Percentiles rank a stretch among this genome's conserved stretches.
phyloP scores from a whole-genome alignment of 768 basidiomycete species.

The Suillus fuscotomentosus region DNA sequence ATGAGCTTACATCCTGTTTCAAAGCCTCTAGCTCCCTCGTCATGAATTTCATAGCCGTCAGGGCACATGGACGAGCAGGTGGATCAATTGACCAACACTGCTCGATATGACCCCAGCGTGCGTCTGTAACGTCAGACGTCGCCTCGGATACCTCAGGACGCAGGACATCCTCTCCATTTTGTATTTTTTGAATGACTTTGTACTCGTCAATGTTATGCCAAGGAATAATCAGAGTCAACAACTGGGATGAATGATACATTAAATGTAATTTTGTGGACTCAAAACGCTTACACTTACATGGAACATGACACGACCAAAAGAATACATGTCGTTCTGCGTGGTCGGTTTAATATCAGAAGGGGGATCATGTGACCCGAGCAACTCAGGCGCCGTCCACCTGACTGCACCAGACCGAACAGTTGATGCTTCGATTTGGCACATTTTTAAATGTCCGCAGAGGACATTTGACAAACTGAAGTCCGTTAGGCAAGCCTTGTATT shows the following conservation, averaged over 20 bases:
- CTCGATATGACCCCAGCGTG: background rate
- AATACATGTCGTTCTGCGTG: constrained; percentile 39
- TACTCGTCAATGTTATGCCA: background rate
- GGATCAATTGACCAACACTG: constrained; percentile 2
- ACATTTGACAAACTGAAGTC: constrained; percentile 47
- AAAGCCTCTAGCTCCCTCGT: background rate
- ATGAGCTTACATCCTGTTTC: background rate
- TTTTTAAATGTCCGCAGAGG: constrained; percentile 29
- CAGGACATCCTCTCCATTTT: background rate
- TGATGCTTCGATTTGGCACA: constrained; percentile 18
- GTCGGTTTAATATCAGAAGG: constrained; percentile 4
- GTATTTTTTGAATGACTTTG: constrained; percentile 1
- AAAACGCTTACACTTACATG: background rate
- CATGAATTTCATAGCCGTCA: background rate
- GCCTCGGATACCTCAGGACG: background rate
- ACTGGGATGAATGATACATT: background rate
- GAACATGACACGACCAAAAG: constrained; percentile 29
- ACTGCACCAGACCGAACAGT: constrained; percentile 21
- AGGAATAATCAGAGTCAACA: background rate
- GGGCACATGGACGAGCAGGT: background rate
- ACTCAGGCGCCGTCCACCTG: constrained; percentile 7
- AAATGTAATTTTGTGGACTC: background rate
- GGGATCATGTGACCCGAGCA: constrained; percentile 28
- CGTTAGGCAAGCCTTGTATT: constrained; percentile 35
- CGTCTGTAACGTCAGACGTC: background rate